Evolutionary conservation across 208 protist species (phyloP).

Genomic region (Spongospora subterranea): DNA sequence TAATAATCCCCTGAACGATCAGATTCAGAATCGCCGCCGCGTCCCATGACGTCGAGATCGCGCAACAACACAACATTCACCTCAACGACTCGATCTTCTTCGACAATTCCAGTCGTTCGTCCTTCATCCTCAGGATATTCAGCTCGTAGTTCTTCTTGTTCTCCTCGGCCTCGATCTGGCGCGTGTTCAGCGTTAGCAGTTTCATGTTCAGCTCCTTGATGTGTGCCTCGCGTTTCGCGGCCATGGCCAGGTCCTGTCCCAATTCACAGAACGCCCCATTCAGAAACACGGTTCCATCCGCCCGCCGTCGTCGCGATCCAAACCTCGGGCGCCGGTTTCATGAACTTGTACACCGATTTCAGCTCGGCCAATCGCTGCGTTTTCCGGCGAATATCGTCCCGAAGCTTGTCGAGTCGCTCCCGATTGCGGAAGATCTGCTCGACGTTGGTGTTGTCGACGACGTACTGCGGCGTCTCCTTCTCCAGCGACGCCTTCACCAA

Average conservation of each 20-base stretch:
- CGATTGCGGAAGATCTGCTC: slow-evolving; percentile 54
- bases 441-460: slow-evolving; percentile 50
- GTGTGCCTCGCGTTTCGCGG: slow-evolving; percentile 41
- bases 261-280: no score
- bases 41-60: not conserved
- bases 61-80: not conserved
- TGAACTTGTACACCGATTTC: slow-evolving; percentile 53
- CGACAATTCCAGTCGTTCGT: slow-evolving; percentile 59
- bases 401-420: slow-evolving; percentile 50
- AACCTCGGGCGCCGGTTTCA: slow-evolving; percentile 55
- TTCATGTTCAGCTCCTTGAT: slow-evolving; percentile 66
- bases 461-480: slow-evolving; percentile 56
- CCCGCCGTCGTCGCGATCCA: not conserved
- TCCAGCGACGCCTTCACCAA: slow-evolving; percentile 54
- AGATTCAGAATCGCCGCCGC: no score
- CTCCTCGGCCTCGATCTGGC: slow-evolving; percentile 62
- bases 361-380: slow-evolving; percentile 34
- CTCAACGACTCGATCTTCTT: slow-evolving; percentile 64
- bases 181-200: slow-evolving; percentile 64
- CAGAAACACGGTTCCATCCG: no score
- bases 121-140: slow-evolving; percentile 66
- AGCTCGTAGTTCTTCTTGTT: slow-evolving; percentile 67
- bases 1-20: not conserved
- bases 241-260: slow-evolving; percentile 30
- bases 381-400: slow-evolving; percentile 36